These are phyloP conservation scores for Calycina herbarum DNA, from an alignment of 2,329 filamentous ascomycete genomes.

Conservation along the genomic window DNA sequence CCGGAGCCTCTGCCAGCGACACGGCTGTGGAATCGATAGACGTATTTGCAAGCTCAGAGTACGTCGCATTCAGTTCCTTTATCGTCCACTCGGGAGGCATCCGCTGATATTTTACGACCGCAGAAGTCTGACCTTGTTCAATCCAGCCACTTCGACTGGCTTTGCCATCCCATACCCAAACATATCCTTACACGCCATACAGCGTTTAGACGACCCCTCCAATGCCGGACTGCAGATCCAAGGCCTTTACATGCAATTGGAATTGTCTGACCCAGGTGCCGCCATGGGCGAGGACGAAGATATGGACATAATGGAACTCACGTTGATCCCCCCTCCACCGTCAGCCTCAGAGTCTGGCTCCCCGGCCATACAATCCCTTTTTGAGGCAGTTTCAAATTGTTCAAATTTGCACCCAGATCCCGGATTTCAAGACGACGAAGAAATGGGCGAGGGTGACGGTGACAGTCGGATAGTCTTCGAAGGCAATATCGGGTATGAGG, in stretches of 20 bases:
- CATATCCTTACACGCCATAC: constrained; percentile 74
- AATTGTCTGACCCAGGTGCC: constrained; percentile 54
- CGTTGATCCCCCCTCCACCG: constrained; percentile 59
- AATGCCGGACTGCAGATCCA: constrained; percentile 41
- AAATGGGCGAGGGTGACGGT: constrained; percentile 53
- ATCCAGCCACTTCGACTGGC: constrained; percentile 55
- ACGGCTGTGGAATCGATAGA: constrained; percentile 44
- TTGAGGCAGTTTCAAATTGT: constrained; percentile 70
- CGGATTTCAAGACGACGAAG: constrained; percentile 50
- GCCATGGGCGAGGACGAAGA: constrained; percentile 53
- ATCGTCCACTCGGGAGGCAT: neutral
- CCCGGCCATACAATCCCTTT: constrained; percentile 42
- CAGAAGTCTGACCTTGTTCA: constrained; percentile 65
- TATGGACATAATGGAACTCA: constrained; percentile 67
- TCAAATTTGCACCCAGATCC: constrained; percentile 76
- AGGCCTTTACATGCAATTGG: constrained; percentile 67
- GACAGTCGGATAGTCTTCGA: constrained; percentile 59
- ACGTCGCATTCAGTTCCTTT: constrained; percentile 26
- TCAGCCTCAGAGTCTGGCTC: constrained; percentile 28
- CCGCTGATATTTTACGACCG: constrained; percentile 20
- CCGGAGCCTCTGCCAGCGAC: constrained; percentile 34
- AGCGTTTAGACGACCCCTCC: constrained; percentile 49
- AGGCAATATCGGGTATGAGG: constrained; percentile 48
- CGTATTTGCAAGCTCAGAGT: constrained; percentile 61
- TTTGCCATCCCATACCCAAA: constrained; percentile 71